Conservation (phyloP, 2,329 filamentous ascomycete genomes). For the Trichophyton rubrum region DNA sequence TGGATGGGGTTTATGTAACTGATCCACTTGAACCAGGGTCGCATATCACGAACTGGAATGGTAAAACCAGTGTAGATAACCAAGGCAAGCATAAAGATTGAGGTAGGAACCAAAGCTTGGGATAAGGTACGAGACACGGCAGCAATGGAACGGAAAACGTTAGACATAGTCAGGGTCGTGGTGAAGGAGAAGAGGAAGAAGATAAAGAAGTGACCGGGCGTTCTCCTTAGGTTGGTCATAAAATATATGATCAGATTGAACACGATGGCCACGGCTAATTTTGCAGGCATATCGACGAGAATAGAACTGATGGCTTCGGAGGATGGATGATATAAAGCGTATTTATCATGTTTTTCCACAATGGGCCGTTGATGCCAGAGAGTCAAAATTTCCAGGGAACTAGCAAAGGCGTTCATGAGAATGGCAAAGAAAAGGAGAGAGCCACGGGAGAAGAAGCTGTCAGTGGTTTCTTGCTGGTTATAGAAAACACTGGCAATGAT, state of each 20-base stretch:
- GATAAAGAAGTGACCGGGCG: constrained; percentile 69
- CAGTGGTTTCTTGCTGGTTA: constrained; percentile 53
- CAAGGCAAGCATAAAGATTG: constrained; percentile 35
- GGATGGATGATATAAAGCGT: constrained; percentile 80
- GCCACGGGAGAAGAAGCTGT: constrained; percentile 66
- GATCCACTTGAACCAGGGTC: constrained; percentile 74
- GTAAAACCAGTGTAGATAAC: constrained; percentile 41
- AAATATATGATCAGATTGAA: constrained; percentile 82
- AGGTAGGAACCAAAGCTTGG: constrained; percentile 45
- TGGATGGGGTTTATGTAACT: constrained; percentile 68
- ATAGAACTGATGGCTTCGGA: constrained; percentile 70
- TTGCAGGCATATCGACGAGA: constrained; percentile 72
- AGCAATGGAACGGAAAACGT: constrained; percentile 71
- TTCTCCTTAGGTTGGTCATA: constrained; percentile 66
- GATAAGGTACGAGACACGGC: constrained; percentile 68
- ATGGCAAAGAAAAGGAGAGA: constrained; percentile 79
- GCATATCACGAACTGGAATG: constrained; percentile 48
- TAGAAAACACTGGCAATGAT: constrained; percentile 74
- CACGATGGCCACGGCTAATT: constrained; percentile 55
- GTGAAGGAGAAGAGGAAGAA: constrained; percentile 66
- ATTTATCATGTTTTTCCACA: constrained; percentile 78
- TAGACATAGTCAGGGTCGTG: constrained; percentile 66
- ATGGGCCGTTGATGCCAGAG: constrained; percentile 83
- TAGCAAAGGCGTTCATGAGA: constrained; percentile 73
- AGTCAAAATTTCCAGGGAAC: constrained; percentile 66